Base-by-base conservation (phyloP, 345 rosid genomes). In the Linum usitatissimum region DNA sequence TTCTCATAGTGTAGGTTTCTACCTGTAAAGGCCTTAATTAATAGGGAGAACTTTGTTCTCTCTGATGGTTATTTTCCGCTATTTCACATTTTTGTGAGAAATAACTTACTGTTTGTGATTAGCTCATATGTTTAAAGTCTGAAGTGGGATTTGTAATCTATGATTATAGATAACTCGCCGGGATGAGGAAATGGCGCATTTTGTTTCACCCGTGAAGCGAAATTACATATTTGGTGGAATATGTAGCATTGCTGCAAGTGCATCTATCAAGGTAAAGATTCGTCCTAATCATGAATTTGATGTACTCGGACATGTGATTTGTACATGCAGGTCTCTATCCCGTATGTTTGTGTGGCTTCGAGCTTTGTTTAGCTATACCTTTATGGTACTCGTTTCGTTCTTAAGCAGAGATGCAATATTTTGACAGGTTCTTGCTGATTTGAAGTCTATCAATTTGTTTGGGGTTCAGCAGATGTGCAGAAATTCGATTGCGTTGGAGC, bases 401-500 rank as follows among this genome's bases (percentile, higher is more conserved):
- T 66, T 57, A 23, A 74, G 60, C 19, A 64, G 60, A 70, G 51
- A 61, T 45, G 23, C 38, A 30, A 30, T 69, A 65, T 76, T 53
- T 64, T 71, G 39, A 59, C 72, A 94, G 99, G 95, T 90, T 68
- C 78, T 94, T 77, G 91, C 83, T 13, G 86, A 83, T 72, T 75
- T 93, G 85, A 88, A 83, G 62, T 78, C 87, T 42, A 74, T 88
- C 75, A 93, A 90, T 74, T 92, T 93, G 66, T 93, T 93, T n/a
- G 97, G 99, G 72, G 99, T 90, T 75, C 99, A 93, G 68, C 99
- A 87, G 78, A 88, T 93, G 65, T 90, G 99, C 69, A 86, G 97
- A 56, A 93, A 93, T 78, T 80, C 97, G 57, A 90, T 93, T 67
- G 97, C 99, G 31, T 61, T 93, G 78, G 97, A 94, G 70, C 99